phyloP scores from a whole-genome alignment of 2,329 filamentous ascomycete genomes.

The Fonsecaea monophora region DNA sequence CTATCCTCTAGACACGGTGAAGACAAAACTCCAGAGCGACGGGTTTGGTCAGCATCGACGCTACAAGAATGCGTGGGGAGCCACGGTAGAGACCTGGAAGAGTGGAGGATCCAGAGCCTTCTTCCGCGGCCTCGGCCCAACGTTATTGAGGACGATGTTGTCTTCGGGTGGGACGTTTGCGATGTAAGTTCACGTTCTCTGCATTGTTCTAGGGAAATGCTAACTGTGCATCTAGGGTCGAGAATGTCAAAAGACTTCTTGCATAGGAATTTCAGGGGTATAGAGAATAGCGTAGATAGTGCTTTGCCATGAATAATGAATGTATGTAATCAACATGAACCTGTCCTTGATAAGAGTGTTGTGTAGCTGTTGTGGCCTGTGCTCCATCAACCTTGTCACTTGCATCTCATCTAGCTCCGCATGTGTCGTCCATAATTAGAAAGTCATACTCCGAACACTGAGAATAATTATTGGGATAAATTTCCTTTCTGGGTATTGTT shows the following conservation, averaged over 20 bases:
- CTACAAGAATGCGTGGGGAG: constrained; percentile 25
- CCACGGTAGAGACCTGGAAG: constrained; percentile 20
- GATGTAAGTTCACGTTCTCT: constrained; percentile 22
- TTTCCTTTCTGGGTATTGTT: too few relatives aligned
- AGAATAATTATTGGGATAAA: too few relatives aligned
- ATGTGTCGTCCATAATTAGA: too few relatives aligned
- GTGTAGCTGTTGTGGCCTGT: too few relatives aligned
- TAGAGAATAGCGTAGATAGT: too few relatives aligned
- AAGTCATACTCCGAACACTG: too few relatives aligned
- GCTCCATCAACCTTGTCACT: too few relatives aligned
- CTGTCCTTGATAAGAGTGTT: too few relatives aligned
- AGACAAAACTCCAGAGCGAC: constrained; percentile 29
- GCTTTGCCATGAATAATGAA: too few relatives aligned
- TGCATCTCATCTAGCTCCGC: too few relatives aligned
- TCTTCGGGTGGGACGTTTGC: constrained; percentile 29
- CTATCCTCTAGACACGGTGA: constrained; percentile 32
- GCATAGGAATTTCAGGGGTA: neutral
- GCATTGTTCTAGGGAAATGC: neutral
- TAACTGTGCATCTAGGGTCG: constrained; percentile 8
- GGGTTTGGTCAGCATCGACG: constrained; percentile 19
- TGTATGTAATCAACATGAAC: too few relatives aligned
- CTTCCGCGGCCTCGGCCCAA: constrained; percentile 28
- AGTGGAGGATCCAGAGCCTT: constrained; percentile 17
- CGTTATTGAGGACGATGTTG: constrained; percentile 27
- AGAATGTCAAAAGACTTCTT: constrained; percentile 8